Base-by-base conservation (phyloP, 371 early-diverging fungal species). In the Batrachochytrium dendrobatidis region DNA sequence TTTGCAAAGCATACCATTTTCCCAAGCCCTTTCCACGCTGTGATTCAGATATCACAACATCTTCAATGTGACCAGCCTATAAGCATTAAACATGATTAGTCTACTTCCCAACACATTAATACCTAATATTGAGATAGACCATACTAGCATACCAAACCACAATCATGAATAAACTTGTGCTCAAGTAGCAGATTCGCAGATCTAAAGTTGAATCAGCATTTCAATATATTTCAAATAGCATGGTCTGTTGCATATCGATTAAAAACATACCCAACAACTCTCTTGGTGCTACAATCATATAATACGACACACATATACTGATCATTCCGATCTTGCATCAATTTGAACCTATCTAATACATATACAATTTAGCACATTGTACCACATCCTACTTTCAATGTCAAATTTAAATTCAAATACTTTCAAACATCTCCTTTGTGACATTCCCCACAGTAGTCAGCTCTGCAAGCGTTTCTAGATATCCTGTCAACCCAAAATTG, bases 331-430 rank as follows among this genome's bases (percentile, higher is more conserved):
- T 12, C 12, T 39, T n/a, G 39, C 39, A 39, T 12, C 39, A 12
- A 39, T 39, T 39, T n/a, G 39, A 39, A 39, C n/a, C n/a, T 12
- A n/a, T 39, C 39, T 39, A 39, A n/a, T 39, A 39, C n/a, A n/a
- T 39, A n/a, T 39, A 15, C 15, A n/a, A 15, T 12, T n/a, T 12
- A n/a, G 12, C 39, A 39, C 15, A 39, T n/a, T 15, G 15, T 12
- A 39, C 12, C 12, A n/a, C 15, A 39, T 12, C n/a, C 39, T 12
- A 39, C 15, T n/a, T 39, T 12, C 39, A n/a, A 39, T n/a, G n/a
- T 12, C 39, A n/a, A 15, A n/a, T 39, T 12, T n/a, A n/a, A 15
- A 39, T n/a, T 39, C 12, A 15, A 12, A 12, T 39, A 39, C 39
- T 12, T n/a, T 12, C 39, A n/a, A 39, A n/a, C 39, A 39, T 39